Conservation (phyloP, 202 grass and related monocot genomes). For the Carex sylvatica region DNA sequence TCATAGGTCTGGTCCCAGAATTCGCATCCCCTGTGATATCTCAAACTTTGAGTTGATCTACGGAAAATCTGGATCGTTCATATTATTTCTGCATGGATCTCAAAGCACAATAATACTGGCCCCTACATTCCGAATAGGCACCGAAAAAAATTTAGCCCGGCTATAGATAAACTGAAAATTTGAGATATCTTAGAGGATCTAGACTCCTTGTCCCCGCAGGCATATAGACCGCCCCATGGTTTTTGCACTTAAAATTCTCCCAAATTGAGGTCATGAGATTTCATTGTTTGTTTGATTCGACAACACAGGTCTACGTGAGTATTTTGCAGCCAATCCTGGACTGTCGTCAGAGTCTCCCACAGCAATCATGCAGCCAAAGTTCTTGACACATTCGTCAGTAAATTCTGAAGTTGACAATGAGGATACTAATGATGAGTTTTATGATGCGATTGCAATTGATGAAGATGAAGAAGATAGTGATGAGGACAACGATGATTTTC, state of each 20-base stretch:
- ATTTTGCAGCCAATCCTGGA: conserved; percentile 76
- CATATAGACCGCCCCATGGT: not conserved
- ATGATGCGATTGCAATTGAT: conserved; percentile 79
- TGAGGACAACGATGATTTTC: conserved; percentile 28
- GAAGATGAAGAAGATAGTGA: conserved; percentile 83
- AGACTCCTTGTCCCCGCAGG: no score
- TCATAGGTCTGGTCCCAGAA: no score
- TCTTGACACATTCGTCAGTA: conserved; percentile 42
- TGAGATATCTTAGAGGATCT: not conserved
- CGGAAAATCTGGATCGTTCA: no score
- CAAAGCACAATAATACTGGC: no score
- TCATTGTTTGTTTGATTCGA: conserved; percentile 17
- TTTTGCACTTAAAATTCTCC: not conserved
- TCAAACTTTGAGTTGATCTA: no score
- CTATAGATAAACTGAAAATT: no score
- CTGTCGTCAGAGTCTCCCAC: conserved; percentile 60
- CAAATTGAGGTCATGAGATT: conserved; percentile 24
- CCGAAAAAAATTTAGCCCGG: no score
- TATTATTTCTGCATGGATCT: no score
- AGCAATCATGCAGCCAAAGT: conserved; percentile 48
- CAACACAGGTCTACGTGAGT: conserved; percentile 78
- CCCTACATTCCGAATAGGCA: no score
- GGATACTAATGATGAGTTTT: conserved; percentile 78
- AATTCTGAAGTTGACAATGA: conserved; percentile 63
- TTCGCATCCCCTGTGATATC: no score